Evolutionary conservation across 116 monocot species (phyloP).

Genomic region (Cymodocea nodosa): DNA sequence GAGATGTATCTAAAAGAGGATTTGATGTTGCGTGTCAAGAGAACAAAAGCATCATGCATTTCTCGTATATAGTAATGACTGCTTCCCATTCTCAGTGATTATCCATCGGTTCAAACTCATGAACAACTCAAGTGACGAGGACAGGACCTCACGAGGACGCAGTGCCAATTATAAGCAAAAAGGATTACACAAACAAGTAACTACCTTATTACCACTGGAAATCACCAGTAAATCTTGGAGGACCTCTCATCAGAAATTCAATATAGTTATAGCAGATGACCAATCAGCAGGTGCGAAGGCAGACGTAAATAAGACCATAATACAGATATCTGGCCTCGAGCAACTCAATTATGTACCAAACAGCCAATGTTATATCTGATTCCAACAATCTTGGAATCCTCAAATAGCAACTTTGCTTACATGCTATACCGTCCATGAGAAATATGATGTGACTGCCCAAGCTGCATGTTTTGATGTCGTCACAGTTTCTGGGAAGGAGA

Average conservation of each 20-base stretch:
- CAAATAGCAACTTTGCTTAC: no score
- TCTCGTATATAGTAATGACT: neutral
- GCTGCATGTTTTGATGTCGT: neutral
- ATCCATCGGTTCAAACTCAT: neutral
- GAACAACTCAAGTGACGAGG: neutral
- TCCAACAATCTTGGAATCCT: no score
- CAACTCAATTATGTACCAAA: no score
- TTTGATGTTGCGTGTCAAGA: neutral
- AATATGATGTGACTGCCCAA: neutral
- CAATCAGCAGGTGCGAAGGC: no score
- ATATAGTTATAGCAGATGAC: no score
- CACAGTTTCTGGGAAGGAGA: neutral
- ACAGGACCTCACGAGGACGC: neutral
- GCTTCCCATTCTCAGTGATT: neutral
- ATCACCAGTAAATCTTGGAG: no score
- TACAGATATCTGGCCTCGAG: no score
- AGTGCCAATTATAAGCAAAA: no score
- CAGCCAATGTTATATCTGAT: no score
- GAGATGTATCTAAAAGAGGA: no score
- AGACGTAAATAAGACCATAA: no score
- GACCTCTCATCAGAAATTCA: no score
- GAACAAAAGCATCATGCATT: slow-evolving; percentile 2
- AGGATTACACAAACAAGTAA: neutral
- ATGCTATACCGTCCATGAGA: neutral
- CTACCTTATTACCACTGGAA: neutral